Evolutionary conservation across 129 eudicot species (phyloP).

Genomic region (Chrysanthemum makinoi): DNA sequence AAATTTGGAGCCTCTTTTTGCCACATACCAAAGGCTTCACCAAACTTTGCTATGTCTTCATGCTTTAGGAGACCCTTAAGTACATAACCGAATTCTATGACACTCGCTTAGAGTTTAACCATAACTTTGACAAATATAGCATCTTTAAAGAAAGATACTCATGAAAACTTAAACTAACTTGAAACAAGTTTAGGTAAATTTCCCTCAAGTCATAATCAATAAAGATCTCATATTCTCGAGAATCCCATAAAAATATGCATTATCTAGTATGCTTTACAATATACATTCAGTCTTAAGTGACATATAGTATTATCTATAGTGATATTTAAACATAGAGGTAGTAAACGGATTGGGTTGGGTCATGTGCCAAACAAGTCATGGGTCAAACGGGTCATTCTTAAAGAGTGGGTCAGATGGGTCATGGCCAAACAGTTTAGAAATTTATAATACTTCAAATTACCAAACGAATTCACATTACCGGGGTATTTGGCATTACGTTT

Average conservation of each 20-base stretch:
- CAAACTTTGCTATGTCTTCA: slow-evolving; percentile 82
- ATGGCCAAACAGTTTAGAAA: no score
- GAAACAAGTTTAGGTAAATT: slow-evolving; percentile 92
- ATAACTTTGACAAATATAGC: slow-evolving; percentile 11
- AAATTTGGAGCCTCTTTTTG: slow-evolving; percentile 86
- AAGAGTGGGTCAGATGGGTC: no score
- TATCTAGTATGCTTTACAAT: neutral
- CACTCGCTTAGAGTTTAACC: neutral
- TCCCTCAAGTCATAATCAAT: slow-evolving; percentile 81
- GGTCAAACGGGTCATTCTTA: no score
- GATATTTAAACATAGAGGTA: no score
- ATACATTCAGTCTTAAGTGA: neutral
- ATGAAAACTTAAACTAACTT: slow-evolving; percentile 51
- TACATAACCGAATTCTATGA: neutral
- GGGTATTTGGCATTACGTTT: no score
- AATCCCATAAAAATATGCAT: slow-evolving; percentile 51
- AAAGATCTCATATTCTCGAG: slow-evolving; percentile 69
- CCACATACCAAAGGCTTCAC: slow-evolving; percentile 76
- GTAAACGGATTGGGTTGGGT: no score
- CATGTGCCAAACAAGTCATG: no score
- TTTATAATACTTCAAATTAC: no score
- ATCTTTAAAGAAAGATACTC: slow-evolving; percentile 19
- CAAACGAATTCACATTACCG: no score
- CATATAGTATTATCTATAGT: neutral
- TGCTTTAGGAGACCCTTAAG: slow-evolving; percentile 86